Evolutionary conservation across 2,329 filamentous ascomycete species (phyloP).

Genomic region (Verticillium klebahnii): DNA sequence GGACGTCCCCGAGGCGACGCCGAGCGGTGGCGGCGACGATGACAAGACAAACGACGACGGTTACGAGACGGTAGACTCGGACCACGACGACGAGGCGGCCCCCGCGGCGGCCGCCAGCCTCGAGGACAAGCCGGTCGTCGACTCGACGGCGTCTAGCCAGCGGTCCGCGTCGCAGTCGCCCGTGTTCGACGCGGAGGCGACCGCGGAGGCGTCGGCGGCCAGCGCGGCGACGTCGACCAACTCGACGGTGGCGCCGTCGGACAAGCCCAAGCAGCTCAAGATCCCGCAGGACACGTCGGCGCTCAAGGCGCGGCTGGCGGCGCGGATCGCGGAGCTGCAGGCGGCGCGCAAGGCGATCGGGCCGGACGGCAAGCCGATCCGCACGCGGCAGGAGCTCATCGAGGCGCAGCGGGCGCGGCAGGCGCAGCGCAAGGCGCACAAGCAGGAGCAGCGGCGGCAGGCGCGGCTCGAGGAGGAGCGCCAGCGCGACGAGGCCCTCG

Average conservation of each 20-base stretch:
- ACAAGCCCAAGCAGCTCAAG: conserved; percentile 62
- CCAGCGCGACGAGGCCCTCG: conserved; percentile 58
- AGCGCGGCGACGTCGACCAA: conserved; percentile 65
- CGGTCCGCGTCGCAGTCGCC: conserved; percentile 54
- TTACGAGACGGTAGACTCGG: neutral
- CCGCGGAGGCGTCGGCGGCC: conserved; percentile 36
- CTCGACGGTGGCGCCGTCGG: conserved; percentile 55
- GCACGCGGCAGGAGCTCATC: conserved; percentile 86
- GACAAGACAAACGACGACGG: neutral
- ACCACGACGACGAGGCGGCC: conserved; percentile 2
- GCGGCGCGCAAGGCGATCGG: conserved; percentile 84
- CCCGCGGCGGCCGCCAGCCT: conserved; percentile 13
- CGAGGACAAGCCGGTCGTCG: conserved; percentile 33
- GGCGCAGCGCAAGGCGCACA: conserved; percentile 78
- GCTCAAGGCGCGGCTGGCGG: conserved; percentile 72
- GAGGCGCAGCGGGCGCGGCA: conserved; percentile 86
- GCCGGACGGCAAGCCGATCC: conserved; percentile 73
- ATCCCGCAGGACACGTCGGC: conserved; percentile 68
- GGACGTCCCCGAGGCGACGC: neutral
- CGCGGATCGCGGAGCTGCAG: conserved; percentile 79
- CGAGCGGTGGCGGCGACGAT: neutral
- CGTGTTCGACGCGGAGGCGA: conserved; percentile 49
- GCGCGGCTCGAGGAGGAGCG: conserved; percentile 76
- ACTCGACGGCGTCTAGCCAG: conserved; percentile 34
- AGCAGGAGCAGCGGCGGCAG: conserved; percentile 75